Evolutionary conservation across 78 protist species (phyloP).

Genomic region (Neovahlkampfia damariscottae): DNA sequence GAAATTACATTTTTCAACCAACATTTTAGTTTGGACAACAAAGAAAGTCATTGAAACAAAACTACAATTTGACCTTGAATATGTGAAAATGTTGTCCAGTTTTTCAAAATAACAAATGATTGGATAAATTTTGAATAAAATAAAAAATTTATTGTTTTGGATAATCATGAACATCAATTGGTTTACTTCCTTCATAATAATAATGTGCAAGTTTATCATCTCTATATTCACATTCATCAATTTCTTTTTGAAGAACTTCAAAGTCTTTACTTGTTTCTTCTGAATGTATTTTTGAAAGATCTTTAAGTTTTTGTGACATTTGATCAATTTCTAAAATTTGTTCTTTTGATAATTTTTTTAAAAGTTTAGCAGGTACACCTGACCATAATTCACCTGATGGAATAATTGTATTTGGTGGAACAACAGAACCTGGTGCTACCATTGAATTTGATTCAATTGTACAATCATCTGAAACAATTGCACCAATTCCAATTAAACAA

Average conservation of each 20-base stretch:
- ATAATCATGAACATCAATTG: too few relatives aligned
- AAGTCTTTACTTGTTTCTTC: not conserved
- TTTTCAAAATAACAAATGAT: too few relatives aligned
- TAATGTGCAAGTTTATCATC: not conserved
- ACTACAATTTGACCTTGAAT: too few relatives aligned
- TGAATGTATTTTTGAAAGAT: not conserved
- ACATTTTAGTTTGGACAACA: too few relatives aligned
- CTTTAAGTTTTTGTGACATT: not conserved
- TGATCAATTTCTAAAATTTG: constrained; percentile 4
- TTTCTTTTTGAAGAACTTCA: not conserved
- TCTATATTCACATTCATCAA: not conserved
- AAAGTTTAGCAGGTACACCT: constrained; percentile 21
- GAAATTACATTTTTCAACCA: too few relatives aligned
- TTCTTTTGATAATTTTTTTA: constrained; percentile 18
- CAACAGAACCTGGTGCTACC: constrained; percentile 18
- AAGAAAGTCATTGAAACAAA: too few relatives aligned
- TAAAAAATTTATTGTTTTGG: too few relatives aligned
- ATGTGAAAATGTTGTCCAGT: too few relatives aligned
- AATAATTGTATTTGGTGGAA: not conserved
- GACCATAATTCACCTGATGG: constrained; percentile 28
- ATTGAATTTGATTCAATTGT: not conserved
- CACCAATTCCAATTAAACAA: constrained; percentile 11
- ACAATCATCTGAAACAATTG: constrained; percentile 16
- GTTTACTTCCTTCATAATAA: too few relatives aligned
- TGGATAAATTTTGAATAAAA: too few relatives aligned